Conservation (phyloP, 1,284 basidiomycete species). For the Boletus semigastroideus region DNA sequence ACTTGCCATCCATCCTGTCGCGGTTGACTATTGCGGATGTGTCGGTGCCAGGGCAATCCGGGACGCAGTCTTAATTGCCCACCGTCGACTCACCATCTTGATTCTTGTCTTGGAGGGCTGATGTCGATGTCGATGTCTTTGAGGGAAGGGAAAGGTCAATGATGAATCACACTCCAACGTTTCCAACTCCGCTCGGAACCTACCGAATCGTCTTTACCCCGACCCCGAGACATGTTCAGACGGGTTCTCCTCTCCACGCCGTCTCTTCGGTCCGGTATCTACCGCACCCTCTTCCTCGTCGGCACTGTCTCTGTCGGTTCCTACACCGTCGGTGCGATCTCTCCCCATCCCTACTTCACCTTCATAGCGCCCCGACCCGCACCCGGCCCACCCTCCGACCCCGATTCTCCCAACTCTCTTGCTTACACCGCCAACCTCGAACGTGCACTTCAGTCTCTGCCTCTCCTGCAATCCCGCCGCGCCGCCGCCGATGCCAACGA, state of each 20-base stretch:
- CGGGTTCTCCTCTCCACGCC: conserved; percentile 3
- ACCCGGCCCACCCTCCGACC: conserved; percentile 53
- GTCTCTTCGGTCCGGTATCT: neutral
- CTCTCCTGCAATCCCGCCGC: conserved; percentile 56
- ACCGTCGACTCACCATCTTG: conserved; percentile 29
- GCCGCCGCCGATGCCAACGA: conserved; percentile 46
- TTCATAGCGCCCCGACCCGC: conserved; percentile 74
- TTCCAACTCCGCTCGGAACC: conserved; percentile 23
- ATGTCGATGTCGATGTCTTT: conserved; percentile 18
- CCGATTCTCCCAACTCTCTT: conserved; percentile 61
- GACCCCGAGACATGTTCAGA: conserved; percentile 12
- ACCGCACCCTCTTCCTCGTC: conserved; percentile 21
- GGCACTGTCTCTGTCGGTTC: conserved; percentile 26
- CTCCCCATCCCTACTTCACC: conserved; percentile 58
- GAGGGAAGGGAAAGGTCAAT: neutral
- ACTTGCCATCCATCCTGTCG: conserved; percentile 31
- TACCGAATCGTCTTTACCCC: too few species aligned
- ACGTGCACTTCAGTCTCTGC: conserved; percentile 62
- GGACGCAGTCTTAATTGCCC: conserved; percentile 11
- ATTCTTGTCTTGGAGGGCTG: neutral
- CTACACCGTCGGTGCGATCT: conserved; percentile 60
- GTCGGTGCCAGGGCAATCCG: conserved; percentile 21
- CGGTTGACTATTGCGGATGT: conserved; percentile 12
- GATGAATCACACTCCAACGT: neutral
- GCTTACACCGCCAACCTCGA: conserved; percentile 67